Evolutionary conservation across 306 rosid species (phyloP).

Genomic region (Clitoria ternatea): DNA sequence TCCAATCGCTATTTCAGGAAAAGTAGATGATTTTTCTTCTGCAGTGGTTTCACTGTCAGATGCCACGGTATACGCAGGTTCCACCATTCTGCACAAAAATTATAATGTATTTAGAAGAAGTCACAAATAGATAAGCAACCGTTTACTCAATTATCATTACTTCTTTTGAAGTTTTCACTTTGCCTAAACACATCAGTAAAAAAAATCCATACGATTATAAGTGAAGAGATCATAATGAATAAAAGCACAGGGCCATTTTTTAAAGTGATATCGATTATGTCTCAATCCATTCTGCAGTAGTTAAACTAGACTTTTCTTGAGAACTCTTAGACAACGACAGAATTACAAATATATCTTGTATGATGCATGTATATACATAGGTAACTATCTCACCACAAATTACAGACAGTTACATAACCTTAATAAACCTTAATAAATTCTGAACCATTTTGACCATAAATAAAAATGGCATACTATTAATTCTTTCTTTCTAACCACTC

Average conservation of each 20-base stretch:
- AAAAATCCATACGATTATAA: too few species aligned
- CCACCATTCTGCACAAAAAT: constrained; percentile 66
- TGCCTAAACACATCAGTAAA: too few species aligned
- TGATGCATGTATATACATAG: neutral
- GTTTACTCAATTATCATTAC: neutral
- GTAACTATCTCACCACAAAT: neutral
- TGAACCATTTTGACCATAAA: too few species aligned
- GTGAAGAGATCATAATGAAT: too few species aligned
- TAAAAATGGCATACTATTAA: neutral
- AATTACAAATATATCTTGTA: neutral
- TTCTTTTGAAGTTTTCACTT: neutral
- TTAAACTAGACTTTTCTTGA: neutral
- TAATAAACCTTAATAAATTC: too few species aligned
- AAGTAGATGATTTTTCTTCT: constrained; percentile 53
- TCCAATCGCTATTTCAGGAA: constrained; percentile 75
- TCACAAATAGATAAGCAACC: neutral
- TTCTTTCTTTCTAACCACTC: neutral
- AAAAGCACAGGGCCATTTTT: neutral
- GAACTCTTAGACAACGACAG: neutral
- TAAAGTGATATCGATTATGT: neutral
- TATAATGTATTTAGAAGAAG: neutral
- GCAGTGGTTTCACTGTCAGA: constrained; percentile 77
- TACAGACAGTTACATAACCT: neutral
- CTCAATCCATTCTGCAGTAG: neutral
- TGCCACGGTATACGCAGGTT: constrained; percentile 71